Evolutionary conservation across 2,329 filamentous ascomycete genomes (phyloP).

Genomic region (Aspergillus floridensis): DNA sequence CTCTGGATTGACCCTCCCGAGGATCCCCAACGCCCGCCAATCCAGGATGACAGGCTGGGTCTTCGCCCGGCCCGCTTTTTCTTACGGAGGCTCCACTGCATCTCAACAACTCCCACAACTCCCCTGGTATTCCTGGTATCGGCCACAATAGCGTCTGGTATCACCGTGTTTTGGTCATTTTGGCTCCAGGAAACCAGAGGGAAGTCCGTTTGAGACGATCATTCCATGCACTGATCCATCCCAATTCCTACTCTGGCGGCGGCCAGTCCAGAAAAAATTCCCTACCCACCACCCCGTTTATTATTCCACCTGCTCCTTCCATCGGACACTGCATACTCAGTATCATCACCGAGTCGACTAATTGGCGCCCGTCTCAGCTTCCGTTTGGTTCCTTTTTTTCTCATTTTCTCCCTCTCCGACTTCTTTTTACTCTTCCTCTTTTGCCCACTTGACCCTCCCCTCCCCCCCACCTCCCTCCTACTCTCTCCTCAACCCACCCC

Average conservation of each 20-base stretch:
- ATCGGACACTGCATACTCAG: not conserved
- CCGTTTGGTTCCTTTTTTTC: slow-evolving; percentile 9
- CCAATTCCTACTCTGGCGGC: not conserved
- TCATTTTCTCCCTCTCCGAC: slow-evolving; percentile 8
- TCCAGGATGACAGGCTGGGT: slow-evolving; percentile 12
- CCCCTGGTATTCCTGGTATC: slow-evolving; percentile 10
- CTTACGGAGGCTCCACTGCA: slow-evolving; percentile 10
- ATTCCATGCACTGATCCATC: not conserved
- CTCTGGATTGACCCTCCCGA: slow-evolving; percentile 4
- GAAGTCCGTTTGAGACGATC: not conserved
- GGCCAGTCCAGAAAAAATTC: slow-evolving; percentile 5
- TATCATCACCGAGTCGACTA: slow-evolving; percentile 1
- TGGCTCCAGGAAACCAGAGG: not conserved
- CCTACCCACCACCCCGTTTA: not conserved
- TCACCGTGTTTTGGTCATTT: slow-evolving; percentile 3
- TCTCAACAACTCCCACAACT: slow-evolving; percentile 16
- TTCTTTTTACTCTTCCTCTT: slow-evolving; percentile 5
- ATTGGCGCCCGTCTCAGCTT: not conserved
- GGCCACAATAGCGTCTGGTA: slow-evolving; percentile 8
- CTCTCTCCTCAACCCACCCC: slow-evolving; percentile 8
- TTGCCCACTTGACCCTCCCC: slow-evolving; percentile 5
- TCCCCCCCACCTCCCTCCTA: slow-evolving; percentile 2
- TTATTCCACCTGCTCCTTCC: not conserved
- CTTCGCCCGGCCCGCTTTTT: slow-evolving; percentile 9
- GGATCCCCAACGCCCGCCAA: slow-evolving; percentile 18